A percentile compares a stretch with the other conserved stretches of the same genome.
Conservation (phyloP, 129 eudicot genomes). For the Saussurea involucrata region DNA sequence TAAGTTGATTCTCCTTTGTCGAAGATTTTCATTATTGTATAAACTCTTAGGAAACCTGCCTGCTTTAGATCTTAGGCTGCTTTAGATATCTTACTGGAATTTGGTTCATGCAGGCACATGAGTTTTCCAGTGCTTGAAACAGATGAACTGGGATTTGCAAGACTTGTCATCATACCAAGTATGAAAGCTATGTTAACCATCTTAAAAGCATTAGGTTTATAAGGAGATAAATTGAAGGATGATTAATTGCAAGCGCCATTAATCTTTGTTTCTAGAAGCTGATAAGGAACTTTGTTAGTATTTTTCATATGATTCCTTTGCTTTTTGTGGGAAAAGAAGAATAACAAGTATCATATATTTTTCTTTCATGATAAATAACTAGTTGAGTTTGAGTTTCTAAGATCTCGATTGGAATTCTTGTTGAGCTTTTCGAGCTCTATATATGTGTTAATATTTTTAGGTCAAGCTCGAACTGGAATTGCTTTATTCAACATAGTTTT, state of each 20-base stretch:
- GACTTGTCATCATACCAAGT: slow-evolving; percentile 57
- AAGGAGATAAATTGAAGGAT: not conserved
- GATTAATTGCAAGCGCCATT: not conserved
- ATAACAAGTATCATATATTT: not conserved
- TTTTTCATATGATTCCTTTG: not conserved
- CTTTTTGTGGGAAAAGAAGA: not conserved
- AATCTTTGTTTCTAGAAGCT: not conserved
- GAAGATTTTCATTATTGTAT: not conserved
- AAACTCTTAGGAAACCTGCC: slow-evolving; percentile 7
- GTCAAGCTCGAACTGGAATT: not conserved
- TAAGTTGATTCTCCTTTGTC: not conserved
- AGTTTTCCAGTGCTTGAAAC: slow-evolving; percentile 60
- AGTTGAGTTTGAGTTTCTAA: not conserved
- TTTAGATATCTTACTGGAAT: slow-evolving; percentile 64
- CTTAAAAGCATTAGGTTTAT: slow-evolving; percentile 17
- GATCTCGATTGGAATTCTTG: no score
- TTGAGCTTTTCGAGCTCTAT: not conserved
- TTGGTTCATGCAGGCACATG: slow-evolving; percentile 99
- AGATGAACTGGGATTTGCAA: slow-evolving; percentile 53
- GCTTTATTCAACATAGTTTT: not conserved
- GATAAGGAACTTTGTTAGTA: not conserved
- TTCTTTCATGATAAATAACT: not conserved
- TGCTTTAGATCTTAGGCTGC: not conserved
- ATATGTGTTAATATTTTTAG: not conserved
- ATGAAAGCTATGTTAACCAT: slow-evolving; percentile 30